Conservation (phyloP, 257 asterid genomes). For the Solanum paucissectum region DNA sequence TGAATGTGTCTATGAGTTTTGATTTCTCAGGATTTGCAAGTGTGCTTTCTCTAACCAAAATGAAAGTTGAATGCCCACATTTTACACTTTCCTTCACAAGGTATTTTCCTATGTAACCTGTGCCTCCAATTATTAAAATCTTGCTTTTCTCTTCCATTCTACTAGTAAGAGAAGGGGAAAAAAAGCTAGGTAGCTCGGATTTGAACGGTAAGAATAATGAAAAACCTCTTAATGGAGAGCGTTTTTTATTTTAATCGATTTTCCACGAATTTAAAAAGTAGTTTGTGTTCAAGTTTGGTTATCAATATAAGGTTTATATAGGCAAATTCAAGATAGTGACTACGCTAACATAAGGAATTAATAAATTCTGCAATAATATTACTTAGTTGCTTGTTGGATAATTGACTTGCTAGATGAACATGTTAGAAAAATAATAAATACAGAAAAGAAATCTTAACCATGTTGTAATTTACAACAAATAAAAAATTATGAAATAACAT, state of each 20-base stretch:
- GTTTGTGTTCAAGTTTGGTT: background rate
- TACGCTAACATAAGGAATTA: background rate
- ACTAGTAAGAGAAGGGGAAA: too few species aligned
- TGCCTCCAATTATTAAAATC: constrained; percentile 21
- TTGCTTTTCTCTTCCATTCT: constrained; percentile 14
- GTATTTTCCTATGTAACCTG: constrained; percentile 16
- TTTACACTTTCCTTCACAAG: constrained; percentile 11
- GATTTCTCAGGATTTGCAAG: background rate
- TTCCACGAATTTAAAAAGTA: too few species aligned
- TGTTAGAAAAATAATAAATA: background rate
- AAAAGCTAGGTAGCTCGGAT: too few species aligned
- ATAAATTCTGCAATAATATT: too few species aligned
- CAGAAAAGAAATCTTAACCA: background rate
- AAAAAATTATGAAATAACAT: background rate
- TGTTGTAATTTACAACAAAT: background rate
- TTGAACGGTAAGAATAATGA: background rate
- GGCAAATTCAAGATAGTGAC: background rate
- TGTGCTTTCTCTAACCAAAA: constrained; percentile 8
- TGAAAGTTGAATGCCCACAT: constrained; percentile 10
- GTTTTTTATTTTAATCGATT: background rate
- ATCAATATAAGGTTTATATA: background rate
- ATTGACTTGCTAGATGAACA: background rate
- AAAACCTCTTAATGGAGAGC: too few species aligned
- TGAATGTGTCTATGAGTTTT: constrained; percentile 1
- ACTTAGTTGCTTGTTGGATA: too few species aligned